Base-by-base conservation (phyloP, 2,329 filamentous ascomycete species). In the Hypoxylon sp. region DNA sequence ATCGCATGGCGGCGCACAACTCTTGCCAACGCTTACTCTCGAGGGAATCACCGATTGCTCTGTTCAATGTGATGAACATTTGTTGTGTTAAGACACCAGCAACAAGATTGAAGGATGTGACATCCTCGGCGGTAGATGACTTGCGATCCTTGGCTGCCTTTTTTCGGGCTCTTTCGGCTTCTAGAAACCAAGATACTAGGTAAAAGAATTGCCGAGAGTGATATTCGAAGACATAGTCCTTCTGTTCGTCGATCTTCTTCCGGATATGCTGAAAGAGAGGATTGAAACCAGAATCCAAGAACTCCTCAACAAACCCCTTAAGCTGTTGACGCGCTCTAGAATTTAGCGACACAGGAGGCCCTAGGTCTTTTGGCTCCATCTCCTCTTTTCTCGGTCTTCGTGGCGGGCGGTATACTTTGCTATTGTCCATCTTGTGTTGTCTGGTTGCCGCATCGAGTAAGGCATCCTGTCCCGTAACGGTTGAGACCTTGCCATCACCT, bases 241-340 rank as follows among this genome's bases (percentile, higher is more conserved):
- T 89, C 72, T 97, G 91, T 16, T 93, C 84, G 63, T 97, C 93
- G 45, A 99, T 88, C 2, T 92, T 90, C 70, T 90, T 93, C 42
- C 94, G 86, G 8, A 97, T 75, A 64, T 95, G 89, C 34, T 83
- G 81, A 65, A 97, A 96, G 0, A 92, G 76, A 3, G 92, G 92
- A 67, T 97, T 99, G 75, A 99, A 99, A 0, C 91, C 90, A 0
- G 93, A 91, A 69, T 99, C 93, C 3, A 99, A 76, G 63, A 99
- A 97, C 34, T 97, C 92, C 61, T 93, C 88, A 0, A 96, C 90
- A 66, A 99, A 99, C 0, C 76, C 77, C 38, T 88, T 84, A 6
- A 99, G 78, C 58, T 91, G 86, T 30, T 83, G 81, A n/a, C 83
- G 86, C n/a, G 92, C 91, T 13, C 82, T 78, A 2, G 82, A 73